These are phyloP conservation scores for Lycium barbarum DNA, from an alignment of 257 asterid species.

Conservation along the genomic window DNA sequence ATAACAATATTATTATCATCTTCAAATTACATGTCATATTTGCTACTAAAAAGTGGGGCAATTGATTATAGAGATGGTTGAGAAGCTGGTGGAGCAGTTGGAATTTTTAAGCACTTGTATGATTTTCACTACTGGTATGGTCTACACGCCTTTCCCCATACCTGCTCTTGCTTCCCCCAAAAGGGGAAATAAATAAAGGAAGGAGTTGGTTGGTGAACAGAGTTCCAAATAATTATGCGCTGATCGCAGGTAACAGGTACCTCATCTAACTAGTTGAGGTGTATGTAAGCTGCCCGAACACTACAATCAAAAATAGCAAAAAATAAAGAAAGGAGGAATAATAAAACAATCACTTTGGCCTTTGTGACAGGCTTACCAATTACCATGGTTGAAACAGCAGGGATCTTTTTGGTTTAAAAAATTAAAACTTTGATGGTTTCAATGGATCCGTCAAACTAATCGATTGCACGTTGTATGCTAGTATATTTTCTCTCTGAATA, in stretches of 20 bases:
- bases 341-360: neutral
- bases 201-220: neutral
- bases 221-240: neutral
- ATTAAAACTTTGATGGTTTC: neutral
- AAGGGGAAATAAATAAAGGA: neutral
- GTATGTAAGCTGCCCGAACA: neutral
- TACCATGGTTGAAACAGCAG: neutral
- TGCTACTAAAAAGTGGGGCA: neutral
- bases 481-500: neutral
- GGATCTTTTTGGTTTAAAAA: neutral
- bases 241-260: neutral
- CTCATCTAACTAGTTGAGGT: neutral
- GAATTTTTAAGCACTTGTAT: neutral
- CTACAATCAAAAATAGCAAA: neutral
- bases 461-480: no score
- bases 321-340: neutral
- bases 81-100: neutral
- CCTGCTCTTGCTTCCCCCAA: neutral
- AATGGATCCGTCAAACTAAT: neutral
- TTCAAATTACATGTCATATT: no score
- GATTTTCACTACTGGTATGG: neutral
- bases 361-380: neutral
- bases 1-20: no score
- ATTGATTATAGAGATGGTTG: neutral
- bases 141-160: constrained; percentile 11